Evolutionary conservation across 352 stramenopile genomes (phyloP).

Genomic region (Pythium monospermum): DNA sequence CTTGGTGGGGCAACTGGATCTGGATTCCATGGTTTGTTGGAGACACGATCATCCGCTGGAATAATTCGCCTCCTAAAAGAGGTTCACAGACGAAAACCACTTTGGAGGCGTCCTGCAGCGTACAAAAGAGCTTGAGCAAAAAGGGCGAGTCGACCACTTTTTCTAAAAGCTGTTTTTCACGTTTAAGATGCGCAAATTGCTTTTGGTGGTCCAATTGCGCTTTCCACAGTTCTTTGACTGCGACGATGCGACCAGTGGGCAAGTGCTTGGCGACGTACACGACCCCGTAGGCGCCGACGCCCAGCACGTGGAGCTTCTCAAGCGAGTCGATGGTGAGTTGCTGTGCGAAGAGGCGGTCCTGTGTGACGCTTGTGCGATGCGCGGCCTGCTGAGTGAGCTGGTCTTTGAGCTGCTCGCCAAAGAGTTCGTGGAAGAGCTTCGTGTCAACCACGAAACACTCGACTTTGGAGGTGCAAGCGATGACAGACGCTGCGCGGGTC

Average conservation of each 20-base stretch:
- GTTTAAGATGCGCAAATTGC: slow-evolving; percentile 87
- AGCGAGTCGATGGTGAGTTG: slow-evolving; percentile 54
- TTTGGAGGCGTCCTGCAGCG: slow-evolving; percentile 87
- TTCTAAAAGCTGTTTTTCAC: slow-evolving; percentile 83
- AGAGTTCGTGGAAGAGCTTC: slow-evolving; percentile 56
- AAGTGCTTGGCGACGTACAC: slow-evolving; percentile 47
- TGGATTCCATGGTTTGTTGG: slow-evolving; percentile 53
- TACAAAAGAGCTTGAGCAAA: slow-evolving; percentile 88
- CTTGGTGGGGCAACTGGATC: slow-evolving; percentile 77
- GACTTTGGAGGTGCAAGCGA: slow-evolving; percentile 50
- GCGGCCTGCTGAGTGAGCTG: slow-evolving; percentile 29
- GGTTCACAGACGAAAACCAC: slow-evolving; percentile 93
- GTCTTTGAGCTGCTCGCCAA: slow-evolving; percentile 28
- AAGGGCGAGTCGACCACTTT: slow-evolving; percentile 82
- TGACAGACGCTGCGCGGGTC: slow-evolving; percentile 56
- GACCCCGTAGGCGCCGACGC: slow-evolving; percentile 44
- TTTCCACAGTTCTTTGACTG: slow-evolving; percentile 68
- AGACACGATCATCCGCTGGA: slow-evolving; percentile 82
- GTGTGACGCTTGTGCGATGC: slow-evolving; percentile 27
- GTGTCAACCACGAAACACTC: slow-evolving; percentile 70
- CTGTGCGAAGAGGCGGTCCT: slow-evolving; percentile 42
- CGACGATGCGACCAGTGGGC: slow-evolving; percentile 35
- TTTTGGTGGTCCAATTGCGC: slow-evolving; percentile 67
- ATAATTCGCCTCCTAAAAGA: slow-evolving; percentile 90
- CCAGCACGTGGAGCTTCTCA: slow-evolving; percentile 47